Base-by-base conservation (phyloP, 2,329 filamentous ascomycete species). In the Fusarium transvaalense region DNA sequence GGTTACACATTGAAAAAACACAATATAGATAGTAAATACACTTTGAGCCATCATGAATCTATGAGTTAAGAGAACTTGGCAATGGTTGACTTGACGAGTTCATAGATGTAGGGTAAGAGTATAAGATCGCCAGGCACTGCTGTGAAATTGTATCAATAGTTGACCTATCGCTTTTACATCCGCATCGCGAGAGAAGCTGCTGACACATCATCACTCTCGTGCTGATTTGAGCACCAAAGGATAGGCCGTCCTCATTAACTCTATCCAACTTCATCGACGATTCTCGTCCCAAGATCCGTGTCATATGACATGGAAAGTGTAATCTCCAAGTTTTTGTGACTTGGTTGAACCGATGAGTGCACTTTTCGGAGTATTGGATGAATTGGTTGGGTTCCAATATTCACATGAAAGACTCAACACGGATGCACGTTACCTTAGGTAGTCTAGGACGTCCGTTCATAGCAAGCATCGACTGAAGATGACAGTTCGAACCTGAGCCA, bases 341-440 rank as follows among this genome's bases (percentile, higher is more conserved):
- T 65, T 67, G 58, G 62, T 38, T 39, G 59, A 51, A 35, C 35
- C 12, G 31, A 37, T 27, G 29, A 55, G 27, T 39, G 21, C 15
- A 25, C 38, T 45, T 29, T 6, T 39, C 39, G 27, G n/a, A 41
- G 41, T 21, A 34, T 50, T 48, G 55, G 64, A 25, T 52, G 38
- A 32, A 53, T 48, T 29, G 27, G 43, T 73, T 71, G 63, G 71
- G 56, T 61, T 56, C 59, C 59, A 67, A n/a, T n/a, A n/a, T n/a
- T n/a, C n/a, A n/a, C n/a, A n/a, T n/a, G n/a, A n/a, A n/a, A n/a
- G n/a, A n/a, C 21, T 19, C 45, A 45, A 31, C 32, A 19, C 29
- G 52, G 23, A 41, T 23, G 21, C 56, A 58, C 55, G 29, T 48
- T 25, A 32, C 34, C 31, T n/a, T n/a, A n/a, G n/a, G n/a, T n/a